Evolutionary conservation across 2,329 filamentous ascomycete species (phyloP).

Genomic region (Pyrenochaeta sp.): DNA sequence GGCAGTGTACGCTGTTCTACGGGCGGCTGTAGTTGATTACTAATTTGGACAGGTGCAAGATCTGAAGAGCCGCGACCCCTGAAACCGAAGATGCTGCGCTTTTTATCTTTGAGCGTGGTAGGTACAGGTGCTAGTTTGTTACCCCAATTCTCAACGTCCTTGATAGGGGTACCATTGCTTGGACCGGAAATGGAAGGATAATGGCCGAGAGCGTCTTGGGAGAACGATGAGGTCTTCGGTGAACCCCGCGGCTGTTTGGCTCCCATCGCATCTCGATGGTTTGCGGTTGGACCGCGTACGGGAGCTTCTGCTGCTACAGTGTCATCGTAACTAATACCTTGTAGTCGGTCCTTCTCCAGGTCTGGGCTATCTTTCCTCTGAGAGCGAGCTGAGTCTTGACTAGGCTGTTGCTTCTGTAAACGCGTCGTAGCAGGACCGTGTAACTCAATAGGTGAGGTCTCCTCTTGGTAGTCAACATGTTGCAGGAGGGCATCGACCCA

Average conservation of each 20-base stretch:
- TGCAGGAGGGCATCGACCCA: constrained; percentile 92
- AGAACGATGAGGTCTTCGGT: constrained; percentile 47
- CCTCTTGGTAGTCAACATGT: constrained; percentile 80
- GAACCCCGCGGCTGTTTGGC: constrained; percentile 34
- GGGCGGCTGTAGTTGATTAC: constrained; percentile 23
- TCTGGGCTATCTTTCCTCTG: constrained; percentile 52
- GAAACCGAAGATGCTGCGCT: constrained; percentile 73
- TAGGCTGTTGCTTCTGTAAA: constrained; percentile 53
- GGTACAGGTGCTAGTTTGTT: constrained; percentile 62
- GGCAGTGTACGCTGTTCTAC: constrained; percentile 39
- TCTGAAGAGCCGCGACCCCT: constrained; percentile 73
- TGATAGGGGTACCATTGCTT: constrained; percentile 83
- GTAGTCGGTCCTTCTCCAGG: constrained; percentile 48
- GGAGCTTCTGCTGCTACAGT: constrained; percentile 66
- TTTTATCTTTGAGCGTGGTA: constrained; percentile 79
- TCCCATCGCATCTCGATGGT: constrained; percentile 37
- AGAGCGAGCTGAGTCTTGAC: constrained; percentile 39
- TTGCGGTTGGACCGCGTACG: constrained; percentile 56
- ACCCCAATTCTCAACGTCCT: constrained; percentile 86
- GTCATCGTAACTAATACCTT: constrained; percentile 64
- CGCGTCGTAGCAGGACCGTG: constrained; percentile 45
- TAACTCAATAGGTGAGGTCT: constrained; percentile 52
- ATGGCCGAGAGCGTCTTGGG: constrained; percentile 34
- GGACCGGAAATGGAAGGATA: constrained; percentile 77
- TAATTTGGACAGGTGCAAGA: constrained; percentile 54